phyloP scores from a whole-genome alignment of 2,329 filamentous ascomycete species.

The Colletotrichum sp. region DNA sequence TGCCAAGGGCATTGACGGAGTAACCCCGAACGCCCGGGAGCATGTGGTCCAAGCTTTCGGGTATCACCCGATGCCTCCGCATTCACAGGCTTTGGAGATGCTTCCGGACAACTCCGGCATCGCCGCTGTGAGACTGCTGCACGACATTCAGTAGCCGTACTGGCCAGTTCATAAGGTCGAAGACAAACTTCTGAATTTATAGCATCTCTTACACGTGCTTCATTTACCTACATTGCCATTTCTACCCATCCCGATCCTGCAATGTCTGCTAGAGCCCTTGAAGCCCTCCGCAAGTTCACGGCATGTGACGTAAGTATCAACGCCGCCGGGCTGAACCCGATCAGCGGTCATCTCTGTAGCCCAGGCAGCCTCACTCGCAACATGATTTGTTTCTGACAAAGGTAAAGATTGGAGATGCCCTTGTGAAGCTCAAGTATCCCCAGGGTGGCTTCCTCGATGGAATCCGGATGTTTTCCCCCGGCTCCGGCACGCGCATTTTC shows the following conservation, averaged over 20 bases:
- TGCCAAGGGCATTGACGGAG: neutral
- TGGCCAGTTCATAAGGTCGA: neutral
- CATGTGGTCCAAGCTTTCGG: neutral
- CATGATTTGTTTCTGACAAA: neutral
- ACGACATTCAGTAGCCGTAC: neutral
- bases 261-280: neutral
- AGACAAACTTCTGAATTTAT: neutral
- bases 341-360: neutral
- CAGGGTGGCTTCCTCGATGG: slow-evolving; percentile 30
- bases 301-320: slow-evolving; percentile 5
- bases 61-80: neutral
- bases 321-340: neutral
- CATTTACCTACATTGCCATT: neutral
- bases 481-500: slow-evolving; percentile 29
- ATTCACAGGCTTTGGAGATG: neutral
- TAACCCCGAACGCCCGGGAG: neutral
- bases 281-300: slow-evolving; percentile 3
- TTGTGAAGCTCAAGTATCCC: slow-evolving; percentile 33
- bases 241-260: neutral
- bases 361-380: neutral
- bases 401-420: slow-evolving; percentile 26
- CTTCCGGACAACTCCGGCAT: neutral
- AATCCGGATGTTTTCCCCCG: slow-evolving; percentile 28
- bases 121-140: neutral
- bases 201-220: neutral